phyloP scores from a whole-genome alignment of 1,284 basidiomycete genomes.

The Porogramme epimiltina region DNA sequence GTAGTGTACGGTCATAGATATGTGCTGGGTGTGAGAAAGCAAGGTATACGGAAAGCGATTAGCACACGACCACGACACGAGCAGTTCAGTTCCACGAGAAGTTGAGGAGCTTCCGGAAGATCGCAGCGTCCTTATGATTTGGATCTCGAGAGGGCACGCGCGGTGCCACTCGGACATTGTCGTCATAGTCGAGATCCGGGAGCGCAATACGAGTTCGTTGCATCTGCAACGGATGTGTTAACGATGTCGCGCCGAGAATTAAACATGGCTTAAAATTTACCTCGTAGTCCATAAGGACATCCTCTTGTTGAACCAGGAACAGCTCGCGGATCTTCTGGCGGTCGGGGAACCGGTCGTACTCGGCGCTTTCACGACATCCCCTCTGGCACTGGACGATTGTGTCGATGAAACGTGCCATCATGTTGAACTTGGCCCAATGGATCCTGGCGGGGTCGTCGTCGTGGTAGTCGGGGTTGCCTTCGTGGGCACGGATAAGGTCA shows the following conservation, averaged over 20 bases:
- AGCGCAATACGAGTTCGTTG: slow-evolving; percentile 54
- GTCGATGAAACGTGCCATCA: slow-evolving; percentile 79
- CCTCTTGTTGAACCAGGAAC: slow-evolving; percentile 42
- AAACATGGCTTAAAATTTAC: no score
- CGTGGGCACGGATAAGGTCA: slow-evolving; percentile 76
- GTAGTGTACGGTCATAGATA: slow-evolving; percentile 29
- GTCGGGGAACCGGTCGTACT: slow-evolving; percentile 53
- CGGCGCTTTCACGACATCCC: slow-evolving; percentile 60
- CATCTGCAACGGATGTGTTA: slow-evolving; percentile 43
- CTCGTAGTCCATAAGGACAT: slow-evolving; percentile 63
- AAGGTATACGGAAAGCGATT: slow-evolving; percentile 23
- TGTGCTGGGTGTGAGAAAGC: slow-evolving; percentile 24
- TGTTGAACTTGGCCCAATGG: slow-evolving; percentile 86
- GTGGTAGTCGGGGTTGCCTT: slow-evolving; percentile 71
- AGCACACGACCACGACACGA: slow-evolving; percentile 4
- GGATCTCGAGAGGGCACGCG: slow-evolving; percentile 24
- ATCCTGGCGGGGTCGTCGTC: slow-evolving; percentile 63
- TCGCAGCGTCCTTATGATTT: slow-evolving; percentile 27
- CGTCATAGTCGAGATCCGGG: slow-evolving; percentile 27
- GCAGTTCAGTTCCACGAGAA: slow-evolving; percentile 30
- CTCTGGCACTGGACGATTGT: slow-evolving; percentile 70
- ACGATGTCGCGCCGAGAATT: no score
- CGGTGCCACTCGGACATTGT: slow-evolving; percentile 17
- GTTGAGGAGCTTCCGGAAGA: slow-evolving; percentile 30
- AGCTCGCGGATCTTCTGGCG: slow-evolving; percentile 46